A percentile compares a stretch with the other conserved stretches of the same genome.
Evolutionary conservation across 768 basidiomycete species (phyloP).

Genomic region (Rossbeevera mucosa): DNA sequence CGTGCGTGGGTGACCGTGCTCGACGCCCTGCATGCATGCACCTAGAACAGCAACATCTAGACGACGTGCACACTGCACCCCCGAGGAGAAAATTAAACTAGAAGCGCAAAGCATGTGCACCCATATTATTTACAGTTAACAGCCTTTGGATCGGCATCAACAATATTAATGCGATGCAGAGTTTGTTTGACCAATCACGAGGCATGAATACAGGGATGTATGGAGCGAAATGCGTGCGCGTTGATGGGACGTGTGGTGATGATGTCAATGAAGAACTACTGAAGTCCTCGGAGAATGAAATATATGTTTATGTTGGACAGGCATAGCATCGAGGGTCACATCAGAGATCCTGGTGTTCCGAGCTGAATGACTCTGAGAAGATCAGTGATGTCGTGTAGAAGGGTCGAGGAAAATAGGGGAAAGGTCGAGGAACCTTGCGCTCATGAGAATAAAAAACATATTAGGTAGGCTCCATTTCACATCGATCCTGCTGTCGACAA

Average conservation of each 20-base stretch:
- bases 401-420: constrained; percentile 1
- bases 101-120: neutral
- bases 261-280: neutral
- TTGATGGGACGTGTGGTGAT: neutral
- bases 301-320: neutral
- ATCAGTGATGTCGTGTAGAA: constrained; percentile 3
- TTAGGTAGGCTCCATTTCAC: neutral
- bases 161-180: neutral
- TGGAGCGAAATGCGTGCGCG: neutral
- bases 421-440: neutral
- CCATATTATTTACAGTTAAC: neutral
- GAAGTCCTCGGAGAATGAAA: constrained; percentile 13
- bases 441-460: neutral
- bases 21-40: neutral
- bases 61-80: neutral
- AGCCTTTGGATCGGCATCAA: neutral
- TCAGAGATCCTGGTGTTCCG: neutral
- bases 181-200: neutral
- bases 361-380: neutral
- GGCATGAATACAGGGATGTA: neutral
- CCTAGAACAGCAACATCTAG: neutral
- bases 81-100: neutral
- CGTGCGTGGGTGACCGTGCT: neutral
- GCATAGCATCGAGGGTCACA: neutral
- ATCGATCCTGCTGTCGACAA: neutral